Conservation (phyloP, 345 rosid genomes). For the Kernera saxatilis region DNA sequence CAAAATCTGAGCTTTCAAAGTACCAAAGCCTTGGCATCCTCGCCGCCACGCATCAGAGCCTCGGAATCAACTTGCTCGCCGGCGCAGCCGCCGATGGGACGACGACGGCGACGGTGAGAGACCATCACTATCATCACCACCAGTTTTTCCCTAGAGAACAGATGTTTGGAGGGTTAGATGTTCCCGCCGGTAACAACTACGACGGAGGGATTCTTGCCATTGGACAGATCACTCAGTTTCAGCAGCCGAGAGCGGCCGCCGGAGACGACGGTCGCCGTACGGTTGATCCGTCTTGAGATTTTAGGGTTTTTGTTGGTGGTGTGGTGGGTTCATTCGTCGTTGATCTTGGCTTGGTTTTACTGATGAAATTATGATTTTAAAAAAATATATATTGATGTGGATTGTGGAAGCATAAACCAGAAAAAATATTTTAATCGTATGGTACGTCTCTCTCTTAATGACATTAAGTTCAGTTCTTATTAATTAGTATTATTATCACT, state of each 20-base stretch:
- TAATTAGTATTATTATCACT: constrained; percentile 5
- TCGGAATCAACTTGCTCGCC: constrained; percentile 59
- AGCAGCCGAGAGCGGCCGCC: constrained; percentile 70
- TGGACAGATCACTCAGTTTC: constrained; percentile 79
- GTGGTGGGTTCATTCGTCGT: constrained; percentile 8
- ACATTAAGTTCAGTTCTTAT: background rate
- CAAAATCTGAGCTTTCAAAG: constrained; percentile 56
- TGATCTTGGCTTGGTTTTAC: constrained; percentile 6
- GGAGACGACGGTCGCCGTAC: constrained; percentile 78
- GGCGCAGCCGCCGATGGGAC: constrained; percentile 26
- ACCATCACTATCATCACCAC: constrained; percentile 53
- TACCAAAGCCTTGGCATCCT: constrained; percentile 53
- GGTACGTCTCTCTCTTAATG: constrained; percentile 24
- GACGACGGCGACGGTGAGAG: constrained; percentile 32
- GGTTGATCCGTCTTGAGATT: constrained; percentile 72
- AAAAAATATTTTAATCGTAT: constrained; percentile 1
- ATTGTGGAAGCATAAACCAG: constrained; percentile 2
- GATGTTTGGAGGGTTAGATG: constrained; percentile 57
- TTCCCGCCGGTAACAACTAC: constrained; percentile 39
- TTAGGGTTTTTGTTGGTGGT: constrained; percentile 30
- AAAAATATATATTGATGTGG: background rate
- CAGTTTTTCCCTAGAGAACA: constrained; percentile 75
- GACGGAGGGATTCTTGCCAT: constrained; percentile 65
- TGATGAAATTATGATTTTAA: background rate
- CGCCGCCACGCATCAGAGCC: constrained; percentile 55